Evolutionary conservation across 1,139 yeast genomes (phyloP).

Genomic region (Debaryomyces udenii): DNA sequence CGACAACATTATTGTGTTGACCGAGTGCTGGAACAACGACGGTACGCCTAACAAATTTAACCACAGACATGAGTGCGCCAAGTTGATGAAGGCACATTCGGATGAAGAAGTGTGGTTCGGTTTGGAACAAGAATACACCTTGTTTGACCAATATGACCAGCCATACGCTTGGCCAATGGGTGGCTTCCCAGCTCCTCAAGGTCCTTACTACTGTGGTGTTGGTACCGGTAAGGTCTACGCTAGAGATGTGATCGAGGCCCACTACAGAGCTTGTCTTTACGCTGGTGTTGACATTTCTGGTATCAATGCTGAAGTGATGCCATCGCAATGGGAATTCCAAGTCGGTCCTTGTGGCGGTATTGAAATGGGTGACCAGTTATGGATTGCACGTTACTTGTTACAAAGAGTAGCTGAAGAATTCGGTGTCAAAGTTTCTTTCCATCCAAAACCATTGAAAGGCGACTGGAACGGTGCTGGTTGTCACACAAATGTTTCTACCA

Average conservation of each 20-base stretch:
- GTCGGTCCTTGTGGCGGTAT: constrained; percentile 98
- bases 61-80: constrained; percentile 97
- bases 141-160: constrained; percentile 86
- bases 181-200: constrained; percentile 99
- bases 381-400: constrained; percentile 93
- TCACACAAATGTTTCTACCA: constrained; percentile 97
- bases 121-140: constrained; percentile 97
- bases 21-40: constrained; percentile 98
- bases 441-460: constrained; percentile 98
- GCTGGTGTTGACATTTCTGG: constrained; percentile 91
- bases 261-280: constrained; percentile 95
- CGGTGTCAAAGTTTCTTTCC: constrained; percentile 97
- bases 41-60: constrained; percentile 98
- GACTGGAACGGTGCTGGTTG: constrained; percentile 99
- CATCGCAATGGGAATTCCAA: constrained; percentile 99
- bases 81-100: constrained; percentile 91
- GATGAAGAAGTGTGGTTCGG: constrained; percentile 94
- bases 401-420: constrained; percentile 97
- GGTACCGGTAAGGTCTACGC: constrained; percentile 99
- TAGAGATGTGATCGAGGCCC: constrained; percentile 98
- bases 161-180: constrained; percentile 99
- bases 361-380: constrained; percentile 94
- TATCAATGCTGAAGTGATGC: constrained; percentile 99
- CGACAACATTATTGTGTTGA: constrained; percentile 90
- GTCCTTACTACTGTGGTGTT: constrained; percentile 99